Base-by-base conservation (phyloP, 768 basidiomycete species). In the Rhodotorula diobovata region DNA sequence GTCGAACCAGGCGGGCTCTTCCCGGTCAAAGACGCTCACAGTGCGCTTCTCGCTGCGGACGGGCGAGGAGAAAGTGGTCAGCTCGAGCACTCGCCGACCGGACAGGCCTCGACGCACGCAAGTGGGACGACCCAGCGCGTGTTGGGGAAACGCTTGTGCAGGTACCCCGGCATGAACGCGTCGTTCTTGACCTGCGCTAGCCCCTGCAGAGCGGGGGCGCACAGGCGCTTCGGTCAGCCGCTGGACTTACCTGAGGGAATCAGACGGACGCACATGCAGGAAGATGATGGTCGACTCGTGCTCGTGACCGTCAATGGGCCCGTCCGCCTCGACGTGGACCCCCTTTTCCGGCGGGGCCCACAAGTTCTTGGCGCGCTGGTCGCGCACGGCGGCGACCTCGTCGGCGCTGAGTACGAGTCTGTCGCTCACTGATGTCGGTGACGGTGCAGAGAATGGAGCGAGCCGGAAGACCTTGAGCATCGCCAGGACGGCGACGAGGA, bases 251-350 rank as follows among this genome's bases (percentile, higher is more conserved):
- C n/a, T n/a, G n/a, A n/a, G n/a, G 9, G 9, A 16, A 11, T 1
- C 39, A 39, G 32, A 0, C n/a, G n/a, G 12, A 65, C 72, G 45
- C 32, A 73, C 72, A 25, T 64, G 63, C 0, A 74, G 37, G 41
- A 63, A 74, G 41, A 74, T 67, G 45, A 74, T 37, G 30, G 72
- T 74, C 50, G 67, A 25, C 53, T 74, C 68, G 62, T 74, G 72
- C 21, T 20, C 21, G 5, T 45, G 15, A 2, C 57, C 57, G 48
- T 67, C 60, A 20, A 1, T n/a, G 2, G 61, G 61, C 28, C 53
- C 48, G 6, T 25, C 35, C 30, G 45, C 57, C 0, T 28, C n/a
- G 23, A 62, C 51, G 35, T 6, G 32, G 18, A 61, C 6, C 25
- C 65, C 57, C n/a, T 63, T 46, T 34, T 66, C 69, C 12, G 57